These are phyloP conservation scores for Macrocybe gigantea DNA, from an alignment of 768 basidiomycete genomes.

Conservation along the genomic window DNA sequence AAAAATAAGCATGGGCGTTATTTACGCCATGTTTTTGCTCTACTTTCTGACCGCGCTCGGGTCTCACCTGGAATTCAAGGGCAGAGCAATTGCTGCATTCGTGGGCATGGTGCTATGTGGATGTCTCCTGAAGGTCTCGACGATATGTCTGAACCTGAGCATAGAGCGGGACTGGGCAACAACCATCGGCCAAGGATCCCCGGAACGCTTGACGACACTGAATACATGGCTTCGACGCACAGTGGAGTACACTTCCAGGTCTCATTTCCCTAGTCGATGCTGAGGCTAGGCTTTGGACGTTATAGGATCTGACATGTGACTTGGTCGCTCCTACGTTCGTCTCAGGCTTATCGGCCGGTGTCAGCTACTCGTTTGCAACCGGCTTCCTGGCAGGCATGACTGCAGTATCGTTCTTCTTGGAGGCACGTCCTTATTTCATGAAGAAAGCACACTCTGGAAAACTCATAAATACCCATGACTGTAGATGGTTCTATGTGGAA, in stretches of 20 bases:
- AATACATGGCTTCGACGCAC: slow-evolving; percentile 37
- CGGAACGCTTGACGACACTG: slow-evolving; percentile 28
- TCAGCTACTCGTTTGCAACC: slow-evolving; percentile 26
- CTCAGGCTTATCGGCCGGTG: slow-evolving; percentile 33
- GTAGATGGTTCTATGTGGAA: too few relatives aligned
- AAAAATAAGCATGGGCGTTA: slow-evolving; percentile 25
- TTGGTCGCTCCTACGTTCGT: slow-evolving; percentile 47
- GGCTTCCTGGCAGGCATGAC: slow-evolving; percentile 28
- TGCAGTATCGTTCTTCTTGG: slow-evolving; percentile 29
- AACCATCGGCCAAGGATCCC: slow-evolving; percentile 28
- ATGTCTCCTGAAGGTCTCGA: slow-evolving; percentile 32
- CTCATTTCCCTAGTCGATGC: too few relatives aligned
- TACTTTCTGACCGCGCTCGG: slow-evolving; percentile 12
- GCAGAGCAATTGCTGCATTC: slow-evolving; percentile 17
- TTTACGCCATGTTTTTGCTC: slow-evolving; percentile 9
- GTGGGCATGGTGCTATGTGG: slow-evolving; percentile 29
- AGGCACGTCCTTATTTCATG: slow-evolving; percentile 15
- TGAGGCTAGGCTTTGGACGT: too few relatives aligned
- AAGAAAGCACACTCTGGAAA: too few relatives aligned
- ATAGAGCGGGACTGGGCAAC: slow-evolving; percentile 49
- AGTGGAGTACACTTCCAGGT: slow-evolving; percentile 4
- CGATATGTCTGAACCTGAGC: slow-evolving; percentile 35
- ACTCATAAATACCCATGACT: too few relatives aligned
- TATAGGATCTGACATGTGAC: slow-evolving; percentile 36
- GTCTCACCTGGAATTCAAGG: slow-evolving; percentile 4